A percentile compares a stretch with the other conserved stretches of the same genome.
Evolutionary conservation across 495 filamentous ascomycete genomes (phyloP).

Genomic region (Podospora pseudoanserina): DNA sequence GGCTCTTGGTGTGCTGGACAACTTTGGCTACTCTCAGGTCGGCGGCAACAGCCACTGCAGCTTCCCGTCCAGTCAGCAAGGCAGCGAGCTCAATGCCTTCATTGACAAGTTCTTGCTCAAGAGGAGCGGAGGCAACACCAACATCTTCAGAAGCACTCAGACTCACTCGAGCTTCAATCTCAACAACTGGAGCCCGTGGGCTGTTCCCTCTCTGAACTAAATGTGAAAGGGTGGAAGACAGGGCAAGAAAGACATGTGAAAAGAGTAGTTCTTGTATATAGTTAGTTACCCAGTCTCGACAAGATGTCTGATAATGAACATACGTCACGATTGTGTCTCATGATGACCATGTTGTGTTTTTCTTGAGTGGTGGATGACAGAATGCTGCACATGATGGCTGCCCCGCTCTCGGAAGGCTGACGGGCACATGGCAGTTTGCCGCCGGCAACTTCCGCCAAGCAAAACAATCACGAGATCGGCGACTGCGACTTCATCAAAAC

Average conservation of each 20-base stretch:
- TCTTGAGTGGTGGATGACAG: too few relatives aligned
- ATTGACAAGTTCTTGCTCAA: conserved; percentile 52
- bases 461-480: not conserved
- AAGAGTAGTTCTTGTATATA: conserved; percentile 3
- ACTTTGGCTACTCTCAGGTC: conserved; percentile 51
- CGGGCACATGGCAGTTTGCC: too few relatives aligned
- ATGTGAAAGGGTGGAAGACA: not conserved
- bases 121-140: conserved; percentile 20
- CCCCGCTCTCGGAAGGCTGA: too few relatives aligned
- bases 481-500: not conserved
- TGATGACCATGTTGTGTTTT: too few relatives aligned
- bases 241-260: not conserved
- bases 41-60: conserved; percentile 52
- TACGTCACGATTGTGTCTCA: not conserved
- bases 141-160: conserved; percentile 21
- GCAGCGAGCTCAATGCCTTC: conserved; percentile 52
- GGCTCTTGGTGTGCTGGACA: conserved; percentile 44
- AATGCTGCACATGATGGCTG: not conserved
- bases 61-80: conserved; percentile 44
- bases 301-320: not conserved
- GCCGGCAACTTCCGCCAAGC: not conserved
- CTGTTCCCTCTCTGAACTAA: conserved; percentile 22
- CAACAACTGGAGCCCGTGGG: conserved; percentile 28
- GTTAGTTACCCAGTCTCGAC: not conserved
- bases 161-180: conserved; percentile 23